These are phyloP conservation scores for Podaxis pistillaris DNA, from an alignment of 768 basidiomycete genomes.

Conservation along the genomic window DNA sequence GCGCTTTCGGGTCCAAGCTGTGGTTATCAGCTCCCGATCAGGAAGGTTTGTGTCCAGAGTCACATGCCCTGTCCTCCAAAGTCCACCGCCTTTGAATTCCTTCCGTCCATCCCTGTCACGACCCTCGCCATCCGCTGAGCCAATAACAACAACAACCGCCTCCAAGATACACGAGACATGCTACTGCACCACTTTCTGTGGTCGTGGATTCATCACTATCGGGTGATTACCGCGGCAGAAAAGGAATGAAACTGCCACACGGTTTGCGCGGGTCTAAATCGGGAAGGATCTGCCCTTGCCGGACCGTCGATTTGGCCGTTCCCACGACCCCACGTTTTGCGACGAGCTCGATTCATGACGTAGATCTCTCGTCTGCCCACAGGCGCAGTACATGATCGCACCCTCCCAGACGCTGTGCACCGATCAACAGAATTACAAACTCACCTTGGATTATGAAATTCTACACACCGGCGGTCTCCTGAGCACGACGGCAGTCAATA, in stretches of 20 bases:
- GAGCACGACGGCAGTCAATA: not conserved
- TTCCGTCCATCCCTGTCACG: not conserved
- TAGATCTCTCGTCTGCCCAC: slow-evolving; percentile 16
- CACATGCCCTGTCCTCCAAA: slow-evolving; percentile 12
- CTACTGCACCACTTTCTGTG: not conserved
- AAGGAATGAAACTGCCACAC: slow-evolving; percentile 12
- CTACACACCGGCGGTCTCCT: slow-evolving; percentile 9
- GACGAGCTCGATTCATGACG: slow-evolving; percentile 32
- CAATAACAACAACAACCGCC: not conserved
- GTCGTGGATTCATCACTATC: not conserved
- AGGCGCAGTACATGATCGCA: not conserved
- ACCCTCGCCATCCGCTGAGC: not conserved
- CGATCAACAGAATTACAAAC: not conserved
- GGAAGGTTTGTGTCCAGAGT: slow-evolving; percentile 14
- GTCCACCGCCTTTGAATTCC: not conserved
- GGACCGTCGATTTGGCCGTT: slow-evolving; percentile 22
- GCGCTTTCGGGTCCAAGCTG: slow-evolving; percentile 14
- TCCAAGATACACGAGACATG: not conserved
- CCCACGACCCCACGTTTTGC: slow-evolving; percentile 41
- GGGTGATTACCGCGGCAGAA: slow-evolving; percentile 2
- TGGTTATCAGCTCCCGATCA: slow-evolving; percentile 20
- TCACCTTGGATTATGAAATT: slow-evolving; percentile 5
- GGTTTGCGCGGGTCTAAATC: slow-evolving; percentile 20
- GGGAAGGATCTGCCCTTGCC: slow-evolving; percentile 22
- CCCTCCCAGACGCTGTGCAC: not conserved